Percentiles rank a stretch among this genome's conserved stretches.
Conservation (phyloP, 108 stramenopile species). For the Nannochloropsis oceanica region DNA sequence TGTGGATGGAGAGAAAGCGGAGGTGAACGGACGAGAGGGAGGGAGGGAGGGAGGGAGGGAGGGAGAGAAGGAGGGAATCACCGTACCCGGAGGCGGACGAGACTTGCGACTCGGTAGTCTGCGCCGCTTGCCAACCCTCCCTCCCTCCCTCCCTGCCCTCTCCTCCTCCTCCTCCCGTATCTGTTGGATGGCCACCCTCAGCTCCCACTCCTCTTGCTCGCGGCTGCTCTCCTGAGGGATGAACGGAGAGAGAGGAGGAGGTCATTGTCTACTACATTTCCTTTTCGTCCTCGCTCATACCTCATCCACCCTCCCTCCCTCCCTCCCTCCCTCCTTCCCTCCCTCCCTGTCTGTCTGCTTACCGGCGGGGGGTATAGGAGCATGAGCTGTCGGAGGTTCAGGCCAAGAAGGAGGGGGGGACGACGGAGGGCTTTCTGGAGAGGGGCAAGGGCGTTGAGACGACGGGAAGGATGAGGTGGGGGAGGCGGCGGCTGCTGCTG, state of each 20-base stretch:
- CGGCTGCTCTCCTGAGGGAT: neutral
- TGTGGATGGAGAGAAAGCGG: too few relatives aligned
- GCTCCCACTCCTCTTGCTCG: neutral
- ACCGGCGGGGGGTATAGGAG: neutral
- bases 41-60: too few relatives aligned
- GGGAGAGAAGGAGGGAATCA: neutral
- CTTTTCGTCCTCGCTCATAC: too few relatives aligned
- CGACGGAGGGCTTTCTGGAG: neutral
- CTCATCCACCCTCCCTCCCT: neutral
- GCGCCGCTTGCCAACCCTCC: neutral
- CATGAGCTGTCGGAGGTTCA: neutral
- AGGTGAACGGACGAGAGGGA: too few relatives aligned
- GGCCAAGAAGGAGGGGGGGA: neutral
- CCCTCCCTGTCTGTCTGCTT: neutral
- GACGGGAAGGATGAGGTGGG: neutral
- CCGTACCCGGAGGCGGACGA: neutral
- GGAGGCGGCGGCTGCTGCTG: neutral
- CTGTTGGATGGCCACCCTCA: neutral
- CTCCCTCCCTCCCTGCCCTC: neutral
- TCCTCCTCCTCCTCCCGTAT: neutral
- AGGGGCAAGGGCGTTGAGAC: neutral
- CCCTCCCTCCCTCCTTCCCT: neutral
- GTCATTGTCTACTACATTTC: too few relatives aligned
- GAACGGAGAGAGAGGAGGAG: neutral
- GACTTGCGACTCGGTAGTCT: neutral